These are phyloP conservation scores for Gamarada debralockiae DNA, from an alignment of 495 filamentous ascomycete genomes.

Conservation along the genomic window DNA sequence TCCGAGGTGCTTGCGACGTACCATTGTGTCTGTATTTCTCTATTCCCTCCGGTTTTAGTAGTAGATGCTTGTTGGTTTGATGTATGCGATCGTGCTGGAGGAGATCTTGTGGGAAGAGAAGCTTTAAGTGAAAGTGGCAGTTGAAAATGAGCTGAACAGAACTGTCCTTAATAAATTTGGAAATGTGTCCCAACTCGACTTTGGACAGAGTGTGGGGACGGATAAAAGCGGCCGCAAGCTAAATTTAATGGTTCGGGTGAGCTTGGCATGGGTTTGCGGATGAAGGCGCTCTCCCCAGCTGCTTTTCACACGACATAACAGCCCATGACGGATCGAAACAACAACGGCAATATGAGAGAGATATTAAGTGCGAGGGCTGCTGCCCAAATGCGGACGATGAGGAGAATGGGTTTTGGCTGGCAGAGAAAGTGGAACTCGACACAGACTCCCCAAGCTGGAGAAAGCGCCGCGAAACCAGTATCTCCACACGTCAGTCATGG, in stretches of 20 bases:
- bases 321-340: too few species aligned
- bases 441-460: background rate
- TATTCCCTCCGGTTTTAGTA: too few species aligned
- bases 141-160: background rate
- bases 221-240: background rate
- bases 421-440: constrained; percentile 5
- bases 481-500: constrained; percentile 29
- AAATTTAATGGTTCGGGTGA: too few species aligned
- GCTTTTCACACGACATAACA: too few species aligned
- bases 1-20: too few species aligned
- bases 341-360: background rate
- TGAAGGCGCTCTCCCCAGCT: too few species aligned
- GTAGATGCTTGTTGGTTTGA: background rate
- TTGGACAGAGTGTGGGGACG: background rate
- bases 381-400: background rate
- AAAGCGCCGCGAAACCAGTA: constrained; percentile 11
- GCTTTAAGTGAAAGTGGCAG: background rate
- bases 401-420: background rate
- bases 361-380: background rate
- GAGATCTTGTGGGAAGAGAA: background rate
- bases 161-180: background rate
- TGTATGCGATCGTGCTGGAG: too few species aligned
- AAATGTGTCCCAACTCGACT: too few species aligned
- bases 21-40: too few species aligned
- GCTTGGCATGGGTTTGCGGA: too few species aligned